These are phyloP conservation scores for Colletotrichum caudatum DNA, from an alignment of 2,329 filamentous ascomycete species.

Conservation along the genomic window DNA sequence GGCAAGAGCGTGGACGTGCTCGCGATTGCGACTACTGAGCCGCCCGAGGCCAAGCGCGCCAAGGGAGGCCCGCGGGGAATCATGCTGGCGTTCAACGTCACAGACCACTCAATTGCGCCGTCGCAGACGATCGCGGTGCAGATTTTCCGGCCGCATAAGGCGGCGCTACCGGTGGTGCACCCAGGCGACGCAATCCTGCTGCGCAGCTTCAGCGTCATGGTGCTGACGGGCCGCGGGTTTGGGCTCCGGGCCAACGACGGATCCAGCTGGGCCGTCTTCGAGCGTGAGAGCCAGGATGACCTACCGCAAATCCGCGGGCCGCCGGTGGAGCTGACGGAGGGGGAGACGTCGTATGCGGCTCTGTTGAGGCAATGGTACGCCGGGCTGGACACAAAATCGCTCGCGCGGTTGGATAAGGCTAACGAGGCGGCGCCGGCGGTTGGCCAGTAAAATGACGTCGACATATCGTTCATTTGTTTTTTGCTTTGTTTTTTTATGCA, in stretches of 20 bases:
- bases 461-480: neutral
- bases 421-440: constrained; percentile 53
- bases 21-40: constrained; percentile 65
- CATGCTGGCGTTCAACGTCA: constrained; percentile 68
- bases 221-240: constrained; percentile 66
- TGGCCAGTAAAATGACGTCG: constrained; percentile 27
- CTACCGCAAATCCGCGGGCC: constrained; percentile 69
- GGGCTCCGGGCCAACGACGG: constrained; percentile 66
- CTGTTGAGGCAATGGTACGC: constrained; percentile 63
- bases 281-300: constrained; percentile 54
- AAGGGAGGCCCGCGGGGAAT: constrained; percentile 70
- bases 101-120: constrained; percentile 67
- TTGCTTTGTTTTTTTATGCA: neutral
- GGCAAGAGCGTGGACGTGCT: constrained; percentile 65
- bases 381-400: constrained; percentile 60
- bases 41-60: constrained; percentile 64
- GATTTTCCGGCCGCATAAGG: constrained; percentile 69
- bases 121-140: constrained; percentile 65
- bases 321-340: constrained; percentile 66
- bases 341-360: constrained; percentile 62
- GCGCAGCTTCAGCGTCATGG: constrained; percentile 65
- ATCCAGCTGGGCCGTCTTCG: constrained; percentile 73
- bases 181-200: constrained; percentile 70
- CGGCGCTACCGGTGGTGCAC: constrained; percentile 66
- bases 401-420: constrained; percentile 62